Conservation (phyloP, 805 yeast species). For the Metschnikowia gelsemii region DNA sequence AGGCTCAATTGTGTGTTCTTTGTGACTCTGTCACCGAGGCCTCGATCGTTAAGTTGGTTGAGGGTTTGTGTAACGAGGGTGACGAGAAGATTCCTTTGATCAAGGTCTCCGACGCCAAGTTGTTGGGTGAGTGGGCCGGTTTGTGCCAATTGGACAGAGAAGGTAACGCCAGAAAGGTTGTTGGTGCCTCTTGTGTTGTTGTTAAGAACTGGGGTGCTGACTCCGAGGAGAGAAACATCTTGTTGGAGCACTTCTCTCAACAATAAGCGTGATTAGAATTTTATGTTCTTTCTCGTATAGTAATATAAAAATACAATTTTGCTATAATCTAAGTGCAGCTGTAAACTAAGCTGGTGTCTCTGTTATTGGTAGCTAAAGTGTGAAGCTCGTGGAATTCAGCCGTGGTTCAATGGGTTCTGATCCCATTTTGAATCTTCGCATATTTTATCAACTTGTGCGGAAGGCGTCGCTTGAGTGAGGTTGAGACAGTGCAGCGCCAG, state of each 20-base stretch:
- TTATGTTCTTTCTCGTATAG: constrained; percentile 8
- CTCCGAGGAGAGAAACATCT: constrained; percentile 94
- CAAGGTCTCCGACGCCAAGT: constrained; percentile 99
- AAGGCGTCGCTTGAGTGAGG: too few species aligned
- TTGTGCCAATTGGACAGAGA: constrained; percentile 99
- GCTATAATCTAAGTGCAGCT: neutral
- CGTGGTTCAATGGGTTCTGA: neutral
- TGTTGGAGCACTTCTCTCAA: constrained; percentile 93
- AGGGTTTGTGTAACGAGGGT: constrained; percentile 98
- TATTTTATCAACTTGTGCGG: too few species aligned
- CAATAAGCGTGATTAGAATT: constrained; percentile 48
- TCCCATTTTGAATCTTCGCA: too few species aligned
- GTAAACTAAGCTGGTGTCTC: too few species aligned
- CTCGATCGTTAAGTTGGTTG: constrained; percentile 93
- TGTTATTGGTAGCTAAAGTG: neutral
- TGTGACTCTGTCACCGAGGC: constrained; percentile 99
- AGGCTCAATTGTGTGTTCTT: constrained; percentile 96
- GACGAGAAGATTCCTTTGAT: constrained; percentile 95
- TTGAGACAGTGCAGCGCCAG: too few species aligned
- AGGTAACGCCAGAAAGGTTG: constrained; percentile 99
- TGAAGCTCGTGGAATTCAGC: neutral
- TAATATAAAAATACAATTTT: constrained; percentile 6
- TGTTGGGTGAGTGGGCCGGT: constrained; percentile 99
- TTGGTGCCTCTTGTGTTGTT: constrained; percentile 99
- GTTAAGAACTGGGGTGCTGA: constrained; percentile 99